Conservation (phyloP, 1,284 basidiomycete species). For the Microbotryum scabiosae region DNA sequence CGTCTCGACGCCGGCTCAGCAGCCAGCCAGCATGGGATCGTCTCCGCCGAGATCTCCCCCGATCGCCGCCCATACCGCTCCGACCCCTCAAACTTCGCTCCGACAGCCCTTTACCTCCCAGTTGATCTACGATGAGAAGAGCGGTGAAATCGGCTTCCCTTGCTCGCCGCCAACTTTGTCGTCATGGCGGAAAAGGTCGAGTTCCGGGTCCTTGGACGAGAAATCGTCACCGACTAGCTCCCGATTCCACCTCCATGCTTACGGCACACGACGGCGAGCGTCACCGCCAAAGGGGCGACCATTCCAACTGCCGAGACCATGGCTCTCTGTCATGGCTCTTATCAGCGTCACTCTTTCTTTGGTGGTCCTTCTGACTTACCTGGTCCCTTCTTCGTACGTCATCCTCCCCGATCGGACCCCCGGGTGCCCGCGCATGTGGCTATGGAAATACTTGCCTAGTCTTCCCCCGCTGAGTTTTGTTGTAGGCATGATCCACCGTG, state of each 20-base stretch:
- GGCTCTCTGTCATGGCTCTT: slow-evolving; percentile 18
- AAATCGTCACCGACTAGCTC: neutral
- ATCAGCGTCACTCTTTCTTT: slow-evolving; percentile 8
- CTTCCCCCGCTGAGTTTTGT: no score
- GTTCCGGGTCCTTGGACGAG: slow-evolving; percentile 8
- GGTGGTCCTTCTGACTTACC: slow-evolving; percentile 17
- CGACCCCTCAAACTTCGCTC: neutral
- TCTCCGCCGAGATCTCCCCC: no score
- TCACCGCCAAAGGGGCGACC: slow-evolving; percentile 9
- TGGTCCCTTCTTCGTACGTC: slow-evolving; percentile 13
- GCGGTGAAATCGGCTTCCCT: slow-evolving; percentile 18
- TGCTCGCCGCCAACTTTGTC: slow-evolving; percentile 19
- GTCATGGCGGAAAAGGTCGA: slow-evolving; percentile 23
- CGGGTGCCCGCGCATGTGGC: no score
- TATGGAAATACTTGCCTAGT: no score
- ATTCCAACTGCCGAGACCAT: slow-evolving; percentile 13
- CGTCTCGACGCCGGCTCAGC: no score
- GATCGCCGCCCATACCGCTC: no score
- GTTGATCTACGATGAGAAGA: slow-evolving; percentile 16
- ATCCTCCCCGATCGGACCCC: neutral
- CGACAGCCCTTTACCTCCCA: slow-evolving; percentile 8
- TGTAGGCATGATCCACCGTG: no score
- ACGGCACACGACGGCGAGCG: no score
- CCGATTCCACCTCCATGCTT: slow-evolving; percentile 2
- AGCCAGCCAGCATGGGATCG: no score